Base-by-base conservation (phyloP, 805 yeast species). In the Teunomyces gatunensis region DNA sequence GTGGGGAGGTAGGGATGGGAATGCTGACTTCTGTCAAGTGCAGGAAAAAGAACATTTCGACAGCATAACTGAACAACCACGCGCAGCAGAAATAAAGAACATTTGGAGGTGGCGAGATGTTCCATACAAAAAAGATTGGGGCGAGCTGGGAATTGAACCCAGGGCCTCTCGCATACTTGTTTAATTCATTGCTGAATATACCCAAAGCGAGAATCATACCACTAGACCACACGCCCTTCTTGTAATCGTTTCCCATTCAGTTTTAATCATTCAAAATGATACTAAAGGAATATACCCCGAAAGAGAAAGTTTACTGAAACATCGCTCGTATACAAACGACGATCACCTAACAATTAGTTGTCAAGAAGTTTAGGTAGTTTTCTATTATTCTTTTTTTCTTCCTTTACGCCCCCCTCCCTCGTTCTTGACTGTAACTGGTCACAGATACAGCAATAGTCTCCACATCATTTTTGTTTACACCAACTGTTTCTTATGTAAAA, bases 61-160 rank as follows among this genome's bases (percentile, higher is more conserved):
- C 4, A n/a, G 34, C 34, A 13, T 32, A 32, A 12, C 34, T 32
- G 20, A 18, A 6, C 7, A 32, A 32, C 5, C 13, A 25, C 11
- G 27, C 27, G 7, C 11, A 32, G 1, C 17, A 5, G 17, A 6
- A 9, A 32, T 13, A 32, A 7, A 5, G 18, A 32, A n/a, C 17
- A 6, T 3, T 21, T 32, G 18, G 34, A 9, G 34, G 17, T 15
- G 10, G 17, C 9, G 34, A 13, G 34, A 25, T 21, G 25, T 6
- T 30, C 17, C 10, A 32, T 21, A 25, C 11, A 43, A 45, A 49
- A 51, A 46, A 49, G 44, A 40, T 40, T 15, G 70, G 73, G 73
- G 72, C 69, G 60, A 56, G 60, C 80, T 72, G 80, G 80, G 80
- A 75, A 75, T 76, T 75, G 80, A 75, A 75, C 80, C 80, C 80